Evolutionary conservation across 108 stramenopile species (phyloP).

Genomic region (Discostella stelligeroides): DNA sequence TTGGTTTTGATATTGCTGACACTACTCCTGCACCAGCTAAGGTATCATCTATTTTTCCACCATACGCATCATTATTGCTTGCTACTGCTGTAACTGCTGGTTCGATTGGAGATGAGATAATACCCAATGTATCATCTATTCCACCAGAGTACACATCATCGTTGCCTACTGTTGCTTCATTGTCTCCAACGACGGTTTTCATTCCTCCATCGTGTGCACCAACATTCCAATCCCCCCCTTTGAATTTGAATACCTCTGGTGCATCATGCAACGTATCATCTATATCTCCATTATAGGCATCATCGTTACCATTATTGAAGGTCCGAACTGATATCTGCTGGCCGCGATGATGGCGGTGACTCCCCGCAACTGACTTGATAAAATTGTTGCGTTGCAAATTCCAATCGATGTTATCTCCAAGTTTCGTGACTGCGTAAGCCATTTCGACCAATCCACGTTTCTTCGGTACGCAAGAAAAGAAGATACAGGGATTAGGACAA

Average conservation of each 20-base stretch:
- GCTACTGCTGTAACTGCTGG: no score
- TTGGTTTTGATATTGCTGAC: no score
- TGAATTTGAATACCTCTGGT: no score
- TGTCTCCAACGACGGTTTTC: no score
- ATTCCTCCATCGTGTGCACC: no score
- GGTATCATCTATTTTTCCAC: not conserved
- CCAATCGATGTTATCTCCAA: constrained; percentile 34
- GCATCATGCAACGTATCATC: constrained; percentile 1
- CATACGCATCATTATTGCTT: not conserved
- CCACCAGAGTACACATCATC: not conserved
- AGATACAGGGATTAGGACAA: not conserved
- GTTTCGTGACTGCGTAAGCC: constrained; percentile 21
- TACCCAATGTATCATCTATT: not conserved
- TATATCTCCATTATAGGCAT: not conserved
- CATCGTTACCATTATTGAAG: not conserved
- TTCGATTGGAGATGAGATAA: no score
- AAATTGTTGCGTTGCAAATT: constrained; percentile 19
- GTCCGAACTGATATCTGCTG: not conserved
- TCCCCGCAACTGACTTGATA: not conserved
- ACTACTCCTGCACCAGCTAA: not conserved
- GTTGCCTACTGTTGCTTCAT: not conserved
- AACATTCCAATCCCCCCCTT: no score
- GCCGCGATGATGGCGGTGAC: not conserved
- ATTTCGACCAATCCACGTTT: constrained; percentile 25
- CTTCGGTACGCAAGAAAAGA: not conserved